Evolutionary conservation across 139 green algal genomes (phyloP), one percentile per base, ranked within the genome.

Genomic region (Tetraselmis chui): DNA sequence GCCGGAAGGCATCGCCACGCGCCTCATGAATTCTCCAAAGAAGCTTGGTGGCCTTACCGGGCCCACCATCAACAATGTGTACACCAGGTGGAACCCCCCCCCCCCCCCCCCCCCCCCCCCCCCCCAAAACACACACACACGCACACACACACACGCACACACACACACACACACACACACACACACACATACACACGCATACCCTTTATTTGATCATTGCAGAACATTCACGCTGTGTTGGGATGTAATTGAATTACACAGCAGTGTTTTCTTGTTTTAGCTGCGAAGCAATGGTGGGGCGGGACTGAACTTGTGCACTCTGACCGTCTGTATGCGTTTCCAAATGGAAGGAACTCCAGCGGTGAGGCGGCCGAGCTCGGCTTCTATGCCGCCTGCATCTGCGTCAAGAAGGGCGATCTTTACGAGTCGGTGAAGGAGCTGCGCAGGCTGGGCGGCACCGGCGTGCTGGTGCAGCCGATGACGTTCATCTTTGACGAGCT

Each of bases 401-500:
- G 94, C 78, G 93, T 98, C 31, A 87, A 85, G 26, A 98, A 98
- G 85, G 95, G 94, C 83, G 76, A 91, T 32, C 88, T 99, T 30
- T 98, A 99, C 83, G 76, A 59, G 0, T 86, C 92, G 2, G 93
- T 99, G 32, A 95, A 97, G 88, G 84, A 91, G 30, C 86, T 98
- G 29, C 89, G 96, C 30, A 89, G 92, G 91, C 59, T 96, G 28
- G 96, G 96, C 27, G 96, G 96, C 78, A 96, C 89, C 79, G 96
- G 95, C 5, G 95, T 99, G 81, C 90, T 99, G 31, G 95, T 99
- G 31, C 92, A 94, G 83, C 96, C 96, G 2, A 96, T 99, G 89
- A 98, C 94, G 5, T 99, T 99, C 93, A 98, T 99, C 76, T 99
- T 99, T 85, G 95, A 99, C 83, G 96, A 98, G 86, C 95, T 98